Evolutionary conservation across 306 rosid species (phyloP).

Genomic region (Fragaria vesca): DNA sequence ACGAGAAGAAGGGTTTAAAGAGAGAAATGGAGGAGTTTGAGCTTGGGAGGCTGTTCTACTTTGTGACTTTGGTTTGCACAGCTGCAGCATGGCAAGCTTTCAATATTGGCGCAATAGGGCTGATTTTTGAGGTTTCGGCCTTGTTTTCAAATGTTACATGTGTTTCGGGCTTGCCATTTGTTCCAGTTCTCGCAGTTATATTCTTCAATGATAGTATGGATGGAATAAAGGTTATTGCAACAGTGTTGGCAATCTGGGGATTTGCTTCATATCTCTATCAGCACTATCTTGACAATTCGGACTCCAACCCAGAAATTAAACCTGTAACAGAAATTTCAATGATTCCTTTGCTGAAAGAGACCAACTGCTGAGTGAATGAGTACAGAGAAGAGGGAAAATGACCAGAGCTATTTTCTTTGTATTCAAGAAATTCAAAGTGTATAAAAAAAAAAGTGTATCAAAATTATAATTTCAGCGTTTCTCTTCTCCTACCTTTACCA

Average conservation of each 20-base stretch:
- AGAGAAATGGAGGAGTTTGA: constrained; percentile 40
- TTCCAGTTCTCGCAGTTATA: constrained; percentile 41
- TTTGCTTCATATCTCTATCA: constrained; percentile 50
- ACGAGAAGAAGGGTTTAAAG: constrained; percentile 38
- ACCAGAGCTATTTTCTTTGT: neutral
- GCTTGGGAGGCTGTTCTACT: constrained; percentile 30
- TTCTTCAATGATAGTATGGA: constrained; percentile 43
- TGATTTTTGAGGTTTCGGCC: neutral
- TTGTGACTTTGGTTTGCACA: neutral
- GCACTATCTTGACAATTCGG: constrained; percentile 32
- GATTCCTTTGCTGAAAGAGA: constrained; percentile 18
- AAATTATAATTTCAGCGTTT: neutral
- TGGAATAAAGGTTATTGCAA: constrained; percentile 42
- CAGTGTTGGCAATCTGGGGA: constrained; percentile 56
- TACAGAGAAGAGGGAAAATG: neutral
- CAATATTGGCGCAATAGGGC: neutral
- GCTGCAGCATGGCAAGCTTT: constrained; percentile 7
- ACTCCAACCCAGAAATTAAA: constrained; percentile 1
- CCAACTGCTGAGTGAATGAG: neutral
- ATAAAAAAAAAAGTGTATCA: neutral
- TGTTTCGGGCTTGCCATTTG: constrained; percentile 35
- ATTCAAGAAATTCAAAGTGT: constrained; percentile 4
- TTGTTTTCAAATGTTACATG: constrained; percentile 1
- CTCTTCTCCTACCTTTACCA: neutral
- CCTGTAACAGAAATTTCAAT: constrained; percentile 6